A percentile compares a stretch with the other conserved stretches of the same genome.
Conservation (phyloP, 2,329 filamentous ascomycete species). For the Cordyceps tenuipes region DNA sequence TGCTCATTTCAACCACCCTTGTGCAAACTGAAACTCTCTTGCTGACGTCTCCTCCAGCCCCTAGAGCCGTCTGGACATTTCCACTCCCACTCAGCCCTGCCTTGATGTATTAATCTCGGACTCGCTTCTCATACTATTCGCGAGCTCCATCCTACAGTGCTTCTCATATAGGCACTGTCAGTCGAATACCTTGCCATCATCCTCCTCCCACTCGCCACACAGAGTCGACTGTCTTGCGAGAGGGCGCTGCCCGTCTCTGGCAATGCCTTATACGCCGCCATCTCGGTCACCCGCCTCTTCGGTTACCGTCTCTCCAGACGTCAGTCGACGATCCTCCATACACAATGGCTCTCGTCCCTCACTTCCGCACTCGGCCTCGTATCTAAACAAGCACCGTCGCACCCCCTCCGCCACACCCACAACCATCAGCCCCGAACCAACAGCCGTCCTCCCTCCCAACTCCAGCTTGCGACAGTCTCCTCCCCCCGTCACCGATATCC, state of each 20-base stretch:
- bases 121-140: neutral
- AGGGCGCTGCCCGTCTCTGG: constrained; percentile 20
- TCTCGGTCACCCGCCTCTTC: constrained; percentile 56
- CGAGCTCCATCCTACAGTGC: constrained; percentile 5
- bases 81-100: neutral
- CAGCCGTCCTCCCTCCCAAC: constrained; percentile 32
- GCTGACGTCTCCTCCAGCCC: neutral
- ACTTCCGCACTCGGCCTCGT: constrained; percentile 57
- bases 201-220: neutral
- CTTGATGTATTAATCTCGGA: constrained; percentile 4
- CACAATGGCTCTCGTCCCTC: constrained; percentile 41
- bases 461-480: constrained; percentile 73
- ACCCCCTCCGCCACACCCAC: constrained; percentile 38
- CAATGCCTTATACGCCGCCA: constrained; percentile 86
- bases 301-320: constrained; percentile 45
- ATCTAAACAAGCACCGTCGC: constrained; percentile 55
- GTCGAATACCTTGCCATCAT: neutral
- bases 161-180: constrained; percentile 7
- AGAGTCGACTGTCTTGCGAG: neutral
- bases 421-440: constrained; percentile 31
- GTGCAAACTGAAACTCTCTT: neutral
- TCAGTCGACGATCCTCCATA: constrained; percentile 51
- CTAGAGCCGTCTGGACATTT: constrained; percentile 11
- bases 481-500: constrained; percentile 64
- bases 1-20: too few relatives aligned